Base-by-base conservation (phyloP, 306 rosid species). In the Carpinus fangiana region DNA sequence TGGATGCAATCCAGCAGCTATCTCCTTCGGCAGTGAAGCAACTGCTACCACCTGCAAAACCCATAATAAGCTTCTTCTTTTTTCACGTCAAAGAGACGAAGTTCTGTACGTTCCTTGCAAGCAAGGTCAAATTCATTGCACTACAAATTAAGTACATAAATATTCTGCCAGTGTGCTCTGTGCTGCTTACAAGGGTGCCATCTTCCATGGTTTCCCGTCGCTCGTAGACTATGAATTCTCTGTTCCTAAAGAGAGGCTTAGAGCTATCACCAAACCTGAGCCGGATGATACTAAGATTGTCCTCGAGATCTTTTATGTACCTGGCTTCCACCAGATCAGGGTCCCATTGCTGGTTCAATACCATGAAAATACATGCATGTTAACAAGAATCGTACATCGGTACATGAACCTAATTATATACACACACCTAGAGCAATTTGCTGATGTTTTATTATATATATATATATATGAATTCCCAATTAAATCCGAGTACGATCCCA, bases 201-300 rank as follows among this genome's bases (percentile, higher is more conserved):
- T 93, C 98, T 82, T 89, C 94, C 98, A 93, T 91, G 78, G 94
- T 93, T 79, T 93, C 93, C 8, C 96, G 90, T 2, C 96, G 88
- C 84, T 93, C 98, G 11, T 93, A 93, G 50, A 93, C 98, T 48
- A 89, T 90, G 83, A 93, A 93, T 66, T 93, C 98, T 79, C 98
- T 87, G 53, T 93, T 93, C 71, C 91, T 79, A 78, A 91, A 91
- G 9, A 89, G 88, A 66, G 96, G 98, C 85, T 93, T 93, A 3
- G 98, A 87, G 77, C 90, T 84, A 21, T 93, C 96, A 80, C 98
- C 96, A 64, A 89, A 93, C 86, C 89, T 89, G 7, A 93, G 90
- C 23, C 90, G 88, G 80, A 89, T 91, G 73, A 93, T 93, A 87
- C 96, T 88, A 26, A 93, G 90, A 73, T 93, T 93, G 18, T 89